Percentiles rank a stretch among this genome's conserved stretches.
phyloP scores from a whole-genome alignment of 768 basidiomycete genomes.

The Mycena capillaripes region DNA sequence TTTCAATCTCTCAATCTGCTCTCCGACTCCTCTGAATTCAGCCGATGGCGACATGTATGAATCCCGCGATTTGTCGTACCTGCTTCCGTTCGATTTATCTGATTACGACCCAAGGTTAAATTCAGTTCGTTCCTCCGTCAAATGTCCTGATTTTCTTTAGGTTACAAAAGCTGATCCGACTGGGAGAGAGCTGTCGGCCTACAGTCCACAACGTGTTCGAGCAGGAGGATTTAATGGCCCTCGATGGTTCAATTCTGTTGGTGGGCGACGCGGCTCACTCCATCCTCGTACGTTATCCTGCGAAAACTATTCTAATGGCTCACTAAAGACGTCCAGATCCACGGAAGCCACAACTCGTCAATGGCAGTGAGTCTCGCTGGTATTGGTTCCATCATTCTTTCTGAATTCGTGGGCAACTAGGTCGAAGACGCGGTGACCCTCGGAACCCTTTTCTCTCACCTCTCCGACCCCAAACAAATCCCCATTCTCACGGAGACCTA shows the following conservation, averaged over 20 bases:
- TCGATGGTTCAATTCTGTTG: slow-evolving; percentile 48
- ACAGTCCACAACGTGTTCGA: slow-evolving; percentile 28
- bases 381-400: neutral
- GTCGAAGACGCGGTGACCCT: slow-evolving; percentile 54
- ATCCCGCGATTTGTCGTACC: neutral
- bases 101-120: slow-evolving; percentile 23
- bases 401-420: slow-evolving; percentile 30
- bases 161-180: slow-evolving; percentile 10
- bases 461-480: slow-evolving; percentile 56
- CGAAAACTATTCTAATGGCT: neutral
- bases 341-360: slow-evolving; percentile 59
- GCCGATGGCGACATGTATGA: slow-evolving; percentile 14
- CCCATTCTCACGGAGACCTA: slow-evolving; percentile 60
- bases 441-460: slow-evolving; percentile 60
- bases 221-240: slow-evolving; percentile 51
- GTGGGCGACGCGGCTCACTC: slow-evolving; percentile 60
- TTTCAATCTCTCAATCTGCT: slow-evolving; percentile 17
- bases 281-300: slow-evolving; percentile 46
- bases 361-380: slow-evolving; percentile 48
- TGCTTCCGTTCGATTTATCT: slow-evolving; percentile 24
- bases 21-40: neutral
- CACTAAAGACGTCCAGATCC: slow-evolving; percentile 44
- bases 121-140: neutral
- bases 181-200: slow-evolving; percentile 5
- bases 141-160: slow-evolving; percentile 1